Conservation (phyloP, 352 stramenopile species). For the Phytophthora pini region DNA sequence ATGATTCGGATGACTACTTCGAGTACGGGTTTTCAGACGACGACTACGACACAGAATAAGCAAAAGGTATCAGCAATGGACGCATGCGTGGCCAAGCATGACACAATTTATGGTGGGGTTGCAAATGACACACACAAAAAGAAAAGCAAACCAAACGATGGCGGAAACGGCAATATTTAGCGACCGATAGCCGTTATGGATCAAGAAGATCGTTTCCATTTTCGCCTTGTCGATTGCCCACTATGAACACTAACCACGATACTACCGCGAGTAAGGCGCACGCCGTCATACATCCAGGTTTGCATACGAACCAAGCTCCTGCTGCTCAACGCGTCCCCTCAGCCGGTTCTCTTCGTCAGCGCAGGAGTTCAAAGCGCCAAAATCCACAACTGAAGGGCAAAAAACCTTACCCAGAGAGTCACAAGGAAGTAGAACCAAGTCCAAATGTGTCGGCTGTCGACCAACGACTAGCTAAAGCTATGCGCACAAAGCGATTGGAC, state of each 20-base stretch:
- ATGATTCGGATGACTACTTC: conserved; percentile 38
- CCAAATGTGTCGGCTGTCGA: conserved; percentile 23
- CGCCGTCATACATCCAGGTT: background rate
- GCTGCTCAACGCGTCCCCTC: conserved; percentile 4
- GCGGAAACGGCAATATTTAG: background rate
- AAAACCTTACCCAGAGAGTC: conserved; percentile 10
- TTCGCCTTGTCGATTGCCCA: background rate
- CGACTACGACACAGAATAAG: conserved; percentile 41
- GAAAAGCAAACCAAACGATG: conserved; percentile 5
- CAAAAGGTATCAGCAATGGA: background rate
- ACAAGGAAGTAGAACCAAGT: conserved; percentile 3
- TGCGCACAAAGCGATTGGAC: conserved; percentile 45
- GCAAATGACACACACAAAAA: conserved; percentile 11
- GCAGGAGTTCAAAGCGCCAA: conserved; percentile 22
- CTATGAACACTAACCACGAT: conserved; percentile 17
- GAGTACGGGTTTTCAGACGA: conserved; percentile 33
- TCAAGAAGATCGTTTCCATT: conserved; percentile 4
- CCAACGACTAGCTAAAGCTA: conserved; percentile 34
- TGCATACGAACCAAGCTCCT: conserved; percentile 6
- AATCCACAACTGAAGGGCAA: conserved; percentile 19
- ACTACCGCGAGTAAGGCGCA: conserved; percentile 8
- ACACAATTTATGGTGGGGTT: conserved; percentile 27
- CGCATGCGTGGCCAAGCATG: background rate
- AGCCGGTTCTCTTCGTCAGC: conserved; percentile 9
- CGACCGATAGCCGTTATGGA: no score